These are phyloP conservation scores for Magnaporthiopsis poae DNA, from an alignment of 2,329 filamentous ascomycete species.

Conservation along the genomic window DNA sequence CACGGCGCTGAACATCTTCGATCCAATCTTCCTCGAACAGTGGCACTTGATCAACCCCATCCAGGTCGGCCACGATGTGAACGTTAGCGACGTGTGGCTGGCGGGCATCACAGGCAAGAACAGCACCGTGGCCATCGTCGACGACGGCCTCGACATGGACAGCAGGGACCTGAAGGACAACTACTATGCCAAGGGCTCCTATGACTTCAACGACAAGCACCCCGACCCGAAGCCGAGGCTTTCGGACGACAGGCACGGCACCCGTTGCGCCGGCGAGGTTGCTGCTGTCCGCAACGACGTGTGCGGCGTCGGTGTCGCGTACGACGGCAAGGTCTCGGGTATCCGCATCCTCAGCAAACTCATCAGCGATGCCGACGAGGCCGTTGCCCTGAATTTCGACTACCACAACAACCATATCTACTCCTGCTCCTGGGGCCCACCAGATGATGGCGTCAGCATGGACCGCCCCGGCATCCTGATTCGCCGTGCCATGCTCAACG, in stretches of 20 bases:
- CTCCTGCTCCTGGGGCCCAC: slow-evolving; percentile 96
- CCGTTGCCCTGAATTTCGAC: slow-evolving; percentile 82
- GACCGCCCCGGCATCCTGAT: slow-evolving; percentile 86
- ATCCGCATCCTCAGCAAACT: slow-evolving; percentile 85
- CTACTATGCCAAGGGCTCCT: slow-evolving; percentile 86
- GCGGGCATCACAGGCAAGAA: slow-evolving; percentile 84
- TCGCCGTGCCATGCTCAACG: slow-evolving; percentile 80
- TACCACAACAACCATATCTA: slow-evolving; percentile 91
- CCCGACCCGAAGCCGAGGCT: slow-evolving; percentile 73
- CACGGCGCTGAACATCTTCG: slow-evolving; percentile 60
- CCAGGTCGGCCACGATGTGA: slow-evolving; percentile 80
- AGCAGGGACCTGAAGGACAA: slow-evolving; percentile 86
- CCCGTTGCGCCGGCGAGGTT: slow-evolving; percentile 88
- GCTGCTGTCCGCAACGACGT: slow-evolving; percentile 84
- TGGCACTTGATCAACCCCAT: slow-evolving; percentile 88
- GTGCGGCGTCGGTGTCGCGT: slow-evolving; percentile 92
- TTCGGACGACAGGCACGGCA: slow-evolving; percentile 80
- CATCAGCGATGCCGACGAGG: slow-evolving; percentile 88
- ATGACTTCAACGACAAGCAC: slow-evolving; percentile 84
- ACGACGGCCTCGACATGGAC: slow-evolving; percentile 93
- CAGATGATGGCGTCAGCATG: slow-evolving; percentile 89
- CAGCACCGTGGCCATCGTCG: slow-evolving; percentile 83
- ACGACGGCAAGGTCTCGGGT: slow-evolving; percentile 79
- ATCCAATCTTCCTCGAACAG: slow-evolving; percentile 87
- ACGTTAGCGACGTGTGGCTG: slow-evolving; percentile 88